These are phyloP conservation scores for Fusarium brevicatenulatum DNA, from an alignment of 2,329 filamentous ascomycete genomes.

Conservation along the genomic window DNA sequence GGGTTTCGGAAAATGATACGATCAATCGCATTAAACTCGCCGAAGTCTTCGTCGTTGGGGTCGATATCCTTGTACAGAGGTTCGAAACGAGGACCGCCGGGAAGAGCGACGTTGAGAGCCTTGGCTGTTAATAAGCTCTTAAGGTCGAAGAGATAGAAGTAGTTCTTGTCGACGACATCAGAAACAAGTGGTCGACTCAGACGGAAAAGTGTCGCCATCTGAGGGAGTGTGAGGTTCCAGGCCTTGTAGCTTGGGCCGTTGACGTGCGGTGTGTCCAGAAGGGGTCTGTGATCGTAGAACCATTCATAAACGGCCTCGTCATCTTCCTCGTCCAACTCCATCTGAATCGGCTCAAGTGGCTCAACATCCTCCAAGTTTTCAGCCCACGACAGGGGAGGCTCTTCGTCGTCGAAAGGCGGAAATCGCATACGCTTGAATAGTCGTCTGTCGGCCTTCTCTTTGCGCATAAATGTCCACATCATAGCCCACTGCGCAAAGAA, in stretches of 20 bases:
- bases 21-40: conserved; percentile 99
- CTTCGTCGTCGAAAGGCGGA: conserved; percentile 97
- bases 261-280: conserved; percentile 91
- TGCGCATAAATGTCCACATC: conserved; percentile 99
- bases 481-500: conserved; percentile 99
- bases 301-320: conserved; percentile 92
- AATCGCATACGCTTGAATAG: conserved; percentile 99
- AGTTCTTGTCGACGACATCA: conserved; percentile 94
- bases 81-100: conserved; percentile 96
- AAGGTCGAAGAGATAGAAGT: conserved; percentile 96
- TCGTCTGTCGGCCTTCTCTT: conserved; percentile 94
- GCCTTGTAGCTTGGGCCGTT: conserved; percentile 96
- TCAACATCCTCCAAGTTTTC: conserved; percentile 99
- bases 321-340: conserved; percentile 95
- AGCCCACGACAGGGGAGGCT: conserved; percentile 96
- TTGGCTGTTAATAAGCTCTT: conserved; percentile 97
- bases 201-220: conserved; percentile 96
- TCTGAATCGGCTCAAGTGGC: conserved; percentile 95
- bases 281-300: conserved; percentile 95
- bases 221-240: conserved; percentile 91
- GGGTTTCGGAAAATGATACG: conserved; percentile 98
- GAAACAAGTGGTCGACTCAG: conserved; percentile 90
- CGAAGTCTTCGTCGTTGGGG: conserved; percentile 98
- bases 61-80: conserved; percentile 98
- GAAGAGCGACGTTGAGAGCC: conserved; percentile 94